Percentiles rank a stretch among this genome's conserved stretches.
Evolutionary conservation across 495 filamentous ascomycete species (phyloP).

Genomic region (Pyronema domesticum): DNA sequence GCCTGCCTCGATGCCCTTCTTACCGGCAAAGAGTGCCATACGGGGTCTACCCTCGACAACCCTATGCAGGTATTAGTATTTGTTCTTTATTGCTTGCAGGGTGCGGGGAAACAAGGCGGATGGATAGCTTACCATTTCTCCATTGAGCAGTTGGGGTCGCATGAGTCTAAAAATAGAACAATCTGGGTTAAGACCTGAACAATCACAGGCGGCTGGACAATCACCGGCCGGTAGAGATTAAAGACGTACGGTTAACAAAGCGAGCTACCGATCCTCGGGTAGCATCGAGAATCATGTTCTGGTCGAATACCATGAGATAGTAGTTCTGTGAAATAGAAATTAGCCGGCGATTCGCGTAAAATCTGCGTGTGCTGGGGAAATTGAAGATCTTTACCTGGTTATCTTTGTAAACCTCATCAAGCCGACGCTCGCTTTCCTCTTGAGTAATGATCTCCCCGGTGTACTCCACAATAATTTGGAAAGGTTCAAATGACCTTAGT

Average conservation of each 20-base stretch:
- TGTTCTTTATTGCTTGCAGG: not conserved
- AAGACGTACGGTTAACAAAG: slow-evolving; percentile 61
- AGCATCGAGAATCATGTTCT: slow-evolving; percentile 97
- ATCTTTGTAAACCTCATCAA: slow-evolving; percentile 81
- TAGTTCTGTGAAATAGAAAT: slow-evolving; percentile 42
- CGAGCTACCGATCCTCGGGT: slow-evolving; percentile 88
- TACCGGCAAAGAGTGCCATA: slow-evolving; percentile 93
- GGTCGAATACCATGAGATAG: slow-evolving; percentile 94
- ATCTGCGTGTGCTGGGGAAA: not conserved
- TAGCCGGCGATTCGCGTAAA: slow-evolving; percentile 7
- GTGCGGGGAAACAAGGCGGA: not conserved
- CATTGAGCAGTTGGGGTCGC: slow-evolving; percentile 92
- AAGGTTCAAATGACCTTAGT: slow-evolving; percentile 68
- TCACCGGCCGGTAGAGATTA: not conserved
- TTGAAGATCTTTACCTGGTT: slow-evolving; percentile 44
- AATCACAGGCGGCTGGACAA: not conserved
- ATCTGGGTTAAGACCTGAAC: not conserved
- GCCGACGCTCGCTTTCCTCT: slow-evolving; percentile 76
- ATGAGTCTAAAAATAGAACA: slow-evolving; percentile 40
- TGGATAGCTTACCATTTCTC: slow-evolving; percentile 45
- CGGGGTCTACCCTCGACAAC: slow-evolving; percentile 86
- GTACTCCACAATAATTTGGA: slow-evolving; percentile 97
- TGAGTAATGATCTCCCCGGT: slow-evolving; percentile 93
- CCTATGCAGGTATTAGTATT: slow-evolving; percentile 21
- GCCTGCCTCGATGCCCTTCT: slow-evolving; percentile 72